Base-by-base conservation (phyloP, 495 filamentous ascomycete species). In the Neurospora sp. region DNA sequence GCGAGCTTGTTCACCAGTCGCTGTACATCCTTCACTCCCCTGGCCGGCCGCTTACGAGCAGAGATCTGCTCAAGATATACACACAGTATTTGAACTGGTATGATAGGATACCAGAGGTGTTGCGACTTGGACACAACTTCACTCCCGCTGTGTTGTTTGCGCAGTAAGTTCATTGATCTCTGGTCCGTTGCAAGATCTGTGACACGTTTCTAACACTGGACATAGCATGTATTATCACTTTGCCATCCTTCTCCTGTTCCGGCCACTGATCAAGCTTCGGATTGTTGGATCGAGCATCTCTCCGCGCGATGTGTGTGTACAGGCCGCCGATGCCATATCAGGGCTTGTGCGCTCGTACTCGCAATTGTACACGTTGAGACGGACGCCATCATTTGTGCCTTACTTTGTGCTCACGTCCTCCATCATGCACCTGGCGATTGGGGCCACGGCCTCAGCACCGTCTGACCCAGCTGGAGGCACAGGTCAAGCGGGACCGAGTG, bases 181-280 rank as follows among this genome's bases (percentile, higher is more conserved):
- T 42, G 48, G 70, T 72, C 18, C 44, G 35, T 8, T 73, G 54
- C 23, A 69, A 46, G 27, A 35, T 62, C 9, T 59, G 71, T 46
- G 69, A 54, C 73, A n/a, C 69, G 75, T 59, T 74, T 71, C 78
- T 81, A 59, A 74, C 44, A 16, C 3, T 38, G 31, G 18, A 1
- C 4, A 40, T 70, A 91, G 90, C 77, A 90, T 91, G 85, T 88
- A 90, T 73, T 91, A 90, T 72, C 88, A 91, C 73, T 89, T 87
- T 69, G 86, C 88, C 37, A 86, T 91, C 69, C 82, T 91, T 2
- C 83, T 89, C 14, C 84, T 92, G 20, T 91, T 92, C 75, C 87
- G 89, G 4, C 90, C 90, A 0, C 85, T 92, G 31, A 88, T 91
- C 73, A 89, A 89, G 73, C 81, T 90, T 9, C 84, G 87, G 20